Conservation (phyloP, 768 basidiomycete genomes). For the Kwoniella europaea region DNA sequence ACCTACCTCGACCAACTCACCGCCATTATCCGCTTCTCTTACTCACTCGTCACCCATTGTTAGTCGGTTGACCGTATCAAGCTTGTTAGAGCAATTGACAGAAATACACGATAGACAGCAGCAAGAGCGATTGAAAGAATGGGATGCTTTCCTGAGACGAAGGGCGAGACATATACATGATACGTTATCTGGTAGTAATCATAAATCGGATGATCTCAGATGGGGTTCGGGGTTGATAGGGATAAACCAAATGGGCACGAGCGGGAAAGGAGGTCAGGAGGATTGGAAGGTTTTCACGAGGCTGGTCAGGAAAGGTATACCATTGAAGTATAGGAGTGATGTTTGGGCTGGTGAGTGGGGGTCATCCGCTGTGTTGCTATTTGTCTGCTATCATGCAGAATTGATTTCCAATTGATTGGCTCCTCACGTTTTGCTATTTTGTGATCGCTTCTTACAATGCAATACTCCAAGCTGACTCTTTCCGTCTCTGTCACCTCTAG, state of each 20-base stretch:
- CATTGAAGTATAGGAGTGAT: slow-evolving; percentile 62
- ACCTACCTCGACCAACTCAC: slow-evolving; percentile 14
- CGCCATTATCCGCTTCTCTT: slow-evolving; percentile 16
- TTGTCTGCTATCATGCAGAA: no score
- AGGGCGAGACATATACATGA: slow-evolving; percentile 60
- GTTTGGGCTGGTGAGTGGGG: slow-evolving; percentile 48
- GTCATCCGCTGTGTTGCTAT: no score
- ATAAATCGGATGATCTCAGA: slow-evolving; percentile 69
- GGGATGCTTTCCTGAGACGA: slow-evolving; percentile 81
- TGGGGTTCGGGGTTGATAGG: slow-evolving; percentile 88
- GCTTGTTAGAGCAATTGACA: slow-evolving; percentile 75
- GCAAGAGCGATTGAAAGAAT: slow-evolving; percentile 67
- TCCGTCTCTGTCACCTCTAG: slow-evolving; percentile 61
- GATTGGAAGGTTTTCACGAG: slow-evolving; percentile 79
- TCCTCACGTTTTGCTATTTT: no score
- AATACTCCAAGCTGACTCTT: neutral
- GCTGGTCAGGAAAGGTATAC: slow-evolving; percentile 78
- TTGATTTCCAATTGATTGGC: no score
- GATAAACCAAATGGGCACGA: slow-evolving; percentile 81
- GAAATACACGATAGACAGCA: slow-evolving; percentile 83
- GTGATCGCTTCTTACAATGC: neutral
- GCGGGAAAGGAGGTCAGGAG: slow-evolving; percentile 66
- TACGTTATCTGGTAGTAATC: neutral
- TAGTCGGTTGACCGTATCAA: slow-evolving; percentile 64
- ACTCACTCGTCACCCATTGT: slow-evolving; percentile 2